Percentiles rank a stretch among this genome's conserved stretches.
Conservation (phyloP, 2,329 filamentous ascomycete genomes). For the Venturia oleaginea region DNA sequence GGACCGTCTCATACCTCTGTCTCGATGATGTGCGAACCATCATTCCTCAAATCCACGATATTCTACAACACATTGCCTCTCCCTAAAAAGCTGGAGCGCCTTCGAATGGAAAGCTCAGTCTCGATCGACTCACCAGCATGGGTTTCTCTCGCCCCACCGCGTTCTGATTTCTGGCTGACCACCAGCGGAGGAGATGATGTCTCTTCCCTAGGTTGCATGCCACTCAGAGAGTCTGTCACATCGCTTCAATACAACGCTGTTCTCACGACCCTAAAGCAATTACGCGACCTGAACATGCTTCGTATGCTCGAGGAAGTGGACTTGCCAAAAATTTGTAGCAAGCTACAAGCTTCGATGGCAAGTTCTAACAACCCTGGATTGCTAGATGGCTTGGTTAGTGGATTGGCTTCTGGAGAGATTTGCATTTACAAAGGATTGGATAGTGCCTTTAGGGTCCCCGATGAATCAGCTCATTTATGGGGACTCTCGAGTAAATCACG, state of each 20-base stretch:
- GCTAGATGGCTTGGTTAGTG: neutral
- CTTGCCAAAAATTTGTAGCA: neutral
- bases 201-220: neutral
- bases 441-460: neutral
- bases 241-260: neutral
- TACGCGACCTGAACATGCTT: constrained; percentile 8
- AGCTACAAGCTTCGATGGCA: neutral
- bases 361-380: neutral
- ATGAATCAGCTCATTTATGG: constrained; percentile 7
- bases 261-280: neutral
- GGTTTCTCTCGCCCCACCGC: neutral
- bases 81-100: neutral
- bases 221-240: neutral
- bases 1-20: neutral
- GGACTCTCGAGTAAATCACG: constrained; percentile 1
- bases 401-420: constrained; percentile 2
- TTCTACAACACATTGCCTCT: neutral
- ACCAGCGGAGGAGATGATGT: neutral
- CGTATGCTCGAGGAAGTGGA: constrained; percentile 3
- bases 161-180: neutral
- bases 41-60: neutral
- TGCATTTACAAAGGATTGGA: constrained; percentile 9
- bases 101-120: neutral
- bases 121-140: neutral
- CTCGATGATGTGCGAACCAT: neutral